Evolutionary conservation across 306 rosid genomes (phyloP), one percentile per base, ranked within the genome.

Genomic region (Quercus robur): DNA sequence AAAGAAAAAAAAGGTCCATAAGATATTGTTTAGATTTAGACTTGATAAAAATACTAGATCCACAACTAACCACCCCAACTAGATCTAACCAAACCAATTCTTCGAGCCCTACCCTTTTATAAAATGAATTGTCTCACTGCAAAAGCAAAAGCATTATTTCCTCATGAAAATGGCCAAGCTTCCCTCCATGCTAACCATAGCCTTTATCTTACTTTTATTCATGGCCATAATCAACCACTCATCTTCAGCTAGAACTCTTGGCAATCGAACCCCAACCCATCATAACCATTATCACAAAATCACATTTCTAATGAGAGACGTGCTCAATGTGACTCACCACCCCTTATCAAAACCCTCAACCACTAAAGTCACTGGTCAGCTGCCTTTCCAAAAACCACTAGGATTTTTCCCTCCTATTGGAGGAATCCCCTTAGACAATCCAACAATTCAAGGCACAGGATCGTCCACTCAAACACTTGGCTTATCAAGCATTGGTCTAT

Each of bases 331-430:
- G 46, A 71, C 85, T 15, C 63, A 44, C 15, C 75, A 33, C 13
- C 75, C 80, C 25, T 28, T 75, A 8, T 52, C 80, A 46, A 84
- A 81, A 71, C 84, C 88, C 13, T 56, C 88, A 54, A 72, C 82
- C 51, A 18, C 85, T 30, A 82, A 71, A 58, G 81, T 81, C 35
- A 75, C 80, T 5, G 64, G 57, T 26, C 78, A 86, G 69, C 52
- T 84, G 0, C 93, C 93, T 33, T 90, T 91, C 81, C 69, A 87
- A 21, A 90, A 91, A 56, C 93, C 97, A 66, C 21, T 79, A 2
- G 90, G 89, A 19, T 4, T 86, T 56, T 81, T 86, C 38, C 92
- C 97, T 71, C 88, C 93, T 0, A 77, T 9, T 26, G 74, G 84
- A 73, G 93, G 83, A 26, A 80, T 86, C 58, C 91, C 90, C 49